Evolutionary conservation across 2,329 filamentous ascomycete genomes (phyloP), one percentile per base, ranked within the genome.

Genomic region (Penicillium italicum): DNA sequence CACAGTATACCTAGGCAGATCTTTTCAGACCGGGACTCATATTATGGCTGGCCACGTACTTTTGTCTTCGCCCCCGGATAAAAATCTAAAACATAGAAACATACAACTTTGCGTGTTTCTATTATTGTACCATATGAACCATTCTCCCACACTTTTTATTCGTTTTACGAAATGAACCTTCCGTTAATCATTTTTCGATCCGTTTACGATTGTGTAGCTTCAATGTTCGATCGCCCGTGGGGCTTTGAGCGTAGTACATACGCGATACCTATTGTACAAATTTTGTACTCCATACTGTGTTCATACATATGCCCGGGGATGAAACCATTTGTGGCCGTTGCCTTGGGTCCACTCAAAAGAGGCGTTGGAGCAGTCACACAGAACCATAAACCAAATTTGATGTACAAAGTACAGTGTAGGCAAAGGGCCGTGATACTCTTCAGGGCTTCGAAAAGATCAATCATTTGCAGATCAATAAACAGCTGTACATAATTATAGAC

Each of bases 391-490:
- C 9, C 26, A 37, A 43, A 38, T 18, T 38, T 42, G 48, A 41
- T 24, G n/a, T 26, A 26, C 38, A 20, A 6, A 40, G 16, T 49
- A 42, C 10, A 1, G 22, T 31, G 14, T 6, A 48, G 28, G 43
- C 28, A 48, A 47, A 48, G 7, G 34, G 34, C 44, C 22, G 9
- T 45, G 22, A 34, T 26, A 22, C n/a, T 34, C 5, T 14, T 12
- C 28, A 5, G 22, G 26, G 18, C 33, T 31, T 24, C 4, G 4
- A 37, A 18, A 4, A 31, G 33, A 16, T 20, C 34, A 24, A n/a
- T 20, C 18, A 33, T 20, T 26, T 30, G 34, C 12, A 43, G 18
- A 43, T 50, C 54, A 64, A 63, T 53, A 62, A 59, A 63, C 55
- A 60, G 52, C 61, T 49, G 24, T 41, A 62, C 49, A 20, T 38